These are phyloP conservation scores for Fusarium compactum DNA, from an alignment of 2,329 filamentous ascomycete species.

Conservation along the genomic window DNA sequence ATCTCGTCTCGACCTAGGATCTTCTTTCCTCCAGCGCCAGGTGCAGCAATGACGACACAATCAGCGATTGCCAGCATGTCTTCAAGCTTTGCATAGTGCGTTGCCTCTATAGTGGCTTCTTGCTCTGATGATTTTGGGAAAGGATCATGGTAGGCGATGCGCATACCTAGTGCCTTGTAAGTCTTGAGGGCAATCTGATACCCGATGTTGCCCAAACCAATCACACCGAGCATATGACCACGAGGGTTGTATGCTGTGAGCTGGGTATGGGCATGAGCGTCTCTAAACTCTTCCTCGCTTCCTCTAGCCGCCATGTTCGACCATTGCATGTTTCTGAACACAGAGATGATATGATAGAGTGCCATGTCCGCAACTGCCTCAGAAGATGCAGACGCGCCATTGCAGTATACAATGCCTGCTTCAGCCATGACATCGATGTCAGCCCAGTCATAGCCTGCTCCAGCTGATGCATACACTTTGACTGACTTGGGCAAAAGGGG, in stretches of 20 bases:
- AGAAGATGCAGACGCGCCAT: conserved; percentile 69
- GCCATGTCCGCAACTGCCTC: conserved; percentile 73
- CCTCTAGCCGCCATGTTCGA: conserved; percentile 63
- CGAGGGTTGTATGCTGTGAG: conserved; percentile 68
- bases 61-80: conserved; percentile 23
- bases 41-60: conserved; percentile 25
- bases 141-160: conserved; percentile 66
- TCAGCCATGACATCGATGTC: conserved; percentile 58
- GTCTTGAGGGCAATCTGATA: conserved; percentile 68
- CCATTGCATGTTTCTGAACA: conserved; percentile 70
- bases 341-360: conserved; percentile 68
- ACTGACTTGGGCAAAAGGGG: conserved; percentile 64
- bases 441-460: conserved; percentile 73
- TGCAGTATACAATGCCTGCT: conserved; percentile 69
- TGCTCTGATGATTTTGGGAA: conserved; percentile 53
- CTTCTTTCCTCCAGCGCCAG: conserved; percentile 20
- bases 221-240: conserved; percentile 65
- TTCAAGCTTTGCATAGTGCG: conserved; percentile 41
- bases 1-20: conserved; percentile 42
- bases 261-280: conserved; percentile 67
- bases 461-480: conserved; percentile 69
- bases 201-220: conserved; percentile 70
- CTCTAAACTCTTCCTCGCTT: conserved; percentile 58
- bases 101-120: conserved; percentile 60
- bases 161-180: conserved; percentile 66